These are phyloP conservation scores for Olyra latifolia DNA, from an alignment of 176 grass and related monocot species.

Conservation along the genomic window DNA sequence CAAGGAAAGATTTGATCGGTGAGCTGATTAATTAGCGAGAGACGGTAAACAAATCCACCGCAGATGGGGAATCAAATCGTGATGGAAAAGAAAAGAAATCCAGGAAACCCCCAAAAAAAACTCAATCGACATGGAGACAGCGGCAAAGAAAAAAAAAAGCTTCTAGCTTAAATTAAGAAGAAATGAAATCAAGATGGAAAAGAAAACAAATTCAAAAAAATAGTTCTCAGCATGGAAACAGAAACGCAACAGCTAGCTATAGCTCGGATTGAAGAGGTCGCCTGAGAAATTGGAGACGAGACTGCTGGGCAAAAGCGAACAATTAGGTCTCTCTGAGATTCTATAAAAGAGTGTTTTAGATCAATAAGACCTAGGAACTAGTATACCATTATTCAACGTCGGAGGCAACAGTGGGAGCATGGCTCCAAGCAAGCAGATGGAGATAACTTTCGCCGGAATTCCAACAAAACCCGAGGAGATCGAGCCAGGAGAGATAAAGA, in stretches of 20 bases:
- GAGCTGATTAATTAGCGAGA: neutral
- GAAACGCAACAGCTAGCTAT: neutral
- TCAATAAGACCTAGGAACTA: neutral
- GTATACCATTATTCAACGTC: no score
- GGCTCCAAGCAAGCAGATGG: neutral
- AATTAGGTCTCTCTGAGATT: neutral
- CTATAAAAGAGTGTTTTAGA: no score
- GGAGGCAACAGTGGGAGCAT: no score
- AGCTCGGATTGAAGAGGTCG: neutral
- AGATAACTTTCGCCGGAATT: neutral
- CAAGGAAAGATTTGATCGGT: neutral
- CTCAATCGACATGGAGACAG: no score
- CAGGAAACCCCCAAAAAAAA: no score
- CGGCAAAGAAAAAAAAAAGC: no score
- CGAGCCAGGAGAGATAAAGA: neutral
- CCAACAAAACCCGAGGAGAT: neutral
- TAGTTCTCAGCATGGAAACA: neutral
- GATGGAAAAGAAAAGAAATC: no score
- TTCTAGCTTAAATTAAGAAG: no score
- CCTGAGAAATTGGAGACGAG: neutral
- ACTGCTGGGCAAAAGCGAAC: neutral
- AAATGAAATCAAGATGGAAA: neutral
- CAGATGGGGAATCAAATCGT: neutral
- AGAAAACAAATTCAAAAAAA: neutral
- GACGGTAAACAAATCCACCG: constrained; percentile 21